These are phyloP conservation scores for Aspergillus neotritici DNA, from an alignment of 2,329 filamentous ascomycete species.

Conservation along the genomic window DNA sequence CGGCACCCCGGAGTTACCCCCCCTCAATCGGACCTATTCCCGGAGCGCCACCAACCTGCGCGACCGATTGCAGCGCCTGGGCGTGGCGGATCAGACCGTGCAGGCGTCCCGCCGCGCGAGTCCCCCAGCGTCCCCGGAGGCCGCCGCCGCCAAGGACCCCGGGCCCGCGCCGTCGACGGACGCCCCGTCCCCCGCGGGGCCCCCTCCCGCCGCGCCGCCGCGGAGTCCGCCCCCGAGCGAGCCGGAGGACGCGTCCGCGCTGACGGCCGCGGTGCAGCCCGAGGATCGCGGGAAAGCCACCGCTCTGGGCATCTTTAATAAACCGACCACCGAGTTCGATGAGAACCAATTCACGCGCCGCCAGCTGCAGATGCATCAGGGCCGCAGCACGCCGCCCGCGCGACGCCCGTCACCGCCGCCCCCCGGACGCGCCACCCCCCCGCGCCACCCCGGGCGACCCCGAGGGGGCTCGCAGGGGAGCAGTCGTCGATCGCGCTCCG, in stretches of 20 bases:
- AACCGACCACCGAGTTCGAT: constrained; percentile 70
- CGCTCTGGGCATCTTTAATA: constrained; percentile 64
- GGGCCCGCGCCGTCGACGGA: constrained; percentile 4
- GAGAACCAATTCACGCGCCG: constrained; percentile 79
- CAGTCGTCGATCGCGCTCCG: constrained; percentile 33
- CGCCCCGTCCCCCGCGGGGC: constrained; percentile 19
- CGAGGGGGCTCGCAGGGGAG: constrained; percentile 32
- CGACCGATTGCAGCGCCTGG: constrained; percentile 39
- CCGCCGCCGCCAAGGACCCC: constrained; percentile 27
- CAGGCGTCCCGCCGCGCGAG: constrained; percentile 30
- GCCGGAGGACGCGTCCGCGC: constrained; percentile 57
- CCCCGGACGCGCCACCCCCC: constrained; percentile 15
- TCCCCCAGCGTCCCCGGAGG: constrained; percentile 39
- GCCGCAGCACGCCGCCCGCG: constrained; percentile 56
- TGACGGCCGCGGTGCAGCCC: constrained; percentile 62
- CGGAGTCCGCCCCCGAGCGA: constrained; percentile 69
- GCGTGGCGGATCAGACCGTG: constrained; percentile 21
- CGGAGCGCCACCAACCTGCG: constrained; percentile 64
- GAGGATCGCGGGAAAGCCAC: constrained; percentile 78
- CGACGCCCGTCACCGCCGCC: constrained; percentile 27
- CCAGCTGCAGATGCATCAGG: constrained; percentile 73
- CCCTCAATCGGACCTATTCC: constrained; percentile 42
- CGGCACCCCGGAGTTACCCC: constrained; percentile 48
- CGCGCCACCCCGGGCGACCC: constrained; percentile 19
- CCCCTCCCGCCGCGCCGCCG: constrained; percentile 46